phyloP scores from a whole-genome alignment of 1,139 yeast species.

The Hemisphaericaspora subhashii region DNA sequence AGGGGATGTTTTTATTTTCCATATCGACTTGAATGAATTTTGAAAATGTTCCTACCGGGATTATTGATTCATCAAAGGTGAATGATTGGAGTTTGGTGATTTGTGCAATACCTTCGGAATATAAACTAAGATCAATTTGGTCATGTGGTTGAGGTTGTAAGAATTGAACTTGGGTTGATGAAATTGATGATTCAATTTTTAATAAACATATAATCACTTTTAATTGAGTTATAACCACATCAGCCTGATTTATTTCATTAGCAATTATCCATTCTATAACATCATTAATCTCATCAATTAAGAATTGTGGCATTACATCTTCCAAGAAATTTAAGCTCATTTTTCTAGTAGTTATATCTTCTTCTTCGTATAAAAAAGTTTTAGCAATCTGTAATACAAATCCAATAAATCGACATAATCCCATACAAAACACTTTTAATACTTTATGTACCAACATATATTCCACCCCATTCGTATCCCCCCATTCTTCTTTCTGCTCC shows the following conservation, averaged over 20 bases:
- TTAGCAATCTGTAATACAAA: slow-evolving; percentile 48
- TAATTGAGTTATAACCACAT: slow-evolving; percentile 26
- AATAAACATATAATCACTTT: slow-evolving; percentile 26
- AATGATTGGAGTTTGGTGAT: slow-evolving; percentile 10
- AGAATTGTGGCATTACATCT: slow-evolving; percentile 23
- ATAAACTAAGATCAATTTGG: slow-evolving; percentile 12
- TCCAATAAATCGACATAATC: slow-evolving; percentile 53
- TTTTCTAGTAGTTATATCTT: slow-evolving; percentile 64
- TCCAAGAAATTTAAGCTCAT: slow-evolving; percentile 50
- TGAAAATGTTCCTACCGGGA: slow-evolving; percentile 36
- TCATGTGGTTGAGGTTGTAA: slow-evolving; percentile 2
- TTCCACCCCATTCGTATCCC: slow-evolving; percentile 15
- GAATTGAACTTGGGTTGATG: slow-evolving; percentile 8
- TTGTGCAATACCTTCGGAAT: slow-evolving; percentile 20
- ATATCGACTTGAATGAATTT: slow-evolving; percentile 55
- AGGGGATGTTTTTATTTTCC: slow-evolving; percentile 61
- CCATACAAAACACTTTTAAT: slow-evolving; percentile 47
- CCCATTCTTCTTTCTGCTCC: slow-evolving; percentile 1
- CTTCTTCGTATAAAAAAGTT: slow-evolving; percentile 74
- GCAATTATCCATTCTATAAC: slow-evolving; percentile 22
- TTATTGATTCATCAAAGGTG: slow-evolving; percentile 10
- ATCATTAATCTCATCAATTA: slow-evolving; percentile 23
- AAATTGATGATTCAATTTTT: slow-evolving; percentile 23
- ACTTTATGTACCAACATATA: slow-evolving; percentile 45
- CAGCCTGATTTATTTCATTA: slow-evolving; percentile 12